Evolutionary conservation across 2,329 filamentous ascomycete genomes (phyloP), one percentile per base, ranked within the genome.

Genomic region (Coniochaeta sp.): DNA sequence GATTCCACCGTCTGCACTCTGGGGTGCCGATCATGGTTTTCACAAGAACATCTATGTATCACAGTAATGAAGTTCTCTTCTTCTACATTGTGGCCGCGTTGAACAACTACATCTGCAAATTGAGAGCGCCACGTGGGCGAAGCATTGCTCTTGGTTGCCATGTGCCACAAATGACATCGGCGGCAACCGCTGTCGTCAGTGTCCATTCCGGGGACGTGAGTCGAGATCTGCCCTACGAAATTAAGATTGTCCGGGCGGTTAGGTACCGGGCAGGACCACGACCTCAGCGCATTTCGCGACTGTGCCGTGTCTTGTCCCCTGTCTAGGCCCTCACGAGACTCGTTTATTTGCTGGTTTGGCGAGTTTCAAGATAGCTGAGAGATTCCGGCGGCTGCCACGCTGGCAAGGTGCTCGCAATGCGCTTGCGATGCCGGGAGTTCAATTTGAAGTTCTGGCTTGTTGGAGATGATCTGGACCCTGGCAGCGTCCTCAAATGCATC

Each of bases 161-260:
- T 52, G 47, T 52, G 47, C 12, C 9, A 26, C 6, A 52, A 14
- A 28, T 16, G 26, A 22, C 24, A 52, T 28, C 12, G 47, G 47
- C 47, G 24, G 24, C 47, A 14, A 31, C 22, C 22, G 12, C 47
- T 52, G 24, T 52, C 24, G 47, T 28, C 47, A 52, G 26, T 16
- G 47, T 52, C 22, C 47, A 52, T 52, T 52, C 47, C 47, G 24
- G 14, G 47, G 16, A 26, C 14, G 2, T 22, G 43, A 24, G 43
- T 47, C 43, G 43, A 47, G 43, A 24, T 11, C 34, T 12, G 24
- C 24, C 47, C 47, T 52, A 12, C 47, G 24, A 52, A n/a, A 52
- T 38, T 57, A 34, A 57, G 54, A 57, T 57, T 57, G 34, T 26
- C 54, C 34, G 6, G n/a, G 54, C 54, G 54, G 54, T 57, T 57